Percentiles rank a stretch among this genome's conserved stretches.
phyloP scores from a whole-genome alignment of 1,284 basidiomycete species.

The Cryptococcus sp. region DNA sequence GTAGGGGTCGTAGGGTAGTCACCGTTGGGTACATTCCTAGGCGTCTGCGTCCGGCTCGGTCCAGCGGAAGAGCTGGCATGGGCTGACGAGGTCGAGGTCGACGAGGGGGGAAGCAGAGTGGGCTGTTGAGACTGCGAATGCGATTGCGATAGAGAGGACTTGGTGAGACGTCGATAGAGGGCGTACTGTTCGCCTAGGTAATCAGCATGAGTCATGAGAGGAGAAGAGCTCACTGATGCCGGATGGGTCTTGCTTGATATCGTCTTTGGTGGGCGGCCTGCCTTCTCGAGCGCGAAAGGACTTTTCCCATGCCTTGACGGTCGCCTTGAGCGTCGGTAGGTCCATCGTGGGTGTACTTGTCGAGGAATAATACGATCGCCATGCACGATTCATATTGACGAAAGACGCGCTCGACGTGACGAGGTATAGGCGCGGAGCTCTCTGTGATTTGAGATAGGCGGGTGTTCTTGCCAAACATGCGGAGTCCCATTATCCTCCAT shows the following conservation, averaged over 20 bases:
- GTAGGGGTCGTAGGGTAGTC: constrained; percentile 34
- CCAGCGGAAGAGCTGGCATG: constrained; percentile 13
- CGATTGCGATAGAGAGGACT: neutral
- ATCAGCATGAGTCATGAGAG: neutral
- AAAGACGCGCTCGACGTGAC: no score
- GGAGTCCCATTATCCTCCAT: neutral
- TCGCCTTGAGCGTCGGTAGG: constrained; percentile 55
- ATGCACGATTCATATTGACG: neutral
- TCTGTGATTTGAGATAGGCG: no score
- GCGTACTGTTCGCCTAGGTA: neutral
- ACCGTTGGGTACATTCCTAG: constrained; percentile 11
- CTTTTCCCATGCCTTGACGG: constrained; percentile 79
- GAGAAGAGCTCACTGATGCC: constrained; percentile 58
- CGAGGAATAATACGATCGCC: neutral
- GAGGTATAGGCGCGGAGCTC: no score
- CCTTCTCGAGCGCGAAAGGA: constrained; percentile 59
- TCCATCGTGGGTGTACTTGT: constrained; percentile 19
- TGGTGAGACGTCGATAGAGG: neutral
- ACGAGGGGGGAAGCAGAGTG: neutral
- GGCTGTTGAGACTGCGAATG: neutral
- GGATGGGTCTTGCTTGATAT: constrained; percentile 61
- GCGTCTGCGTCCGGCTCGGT: constrained; percentile 11
- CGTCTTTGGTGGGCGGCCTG: constrained; percentile 64
- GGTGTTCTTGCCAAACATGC: no score
- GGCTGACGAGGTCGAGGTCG: neutral